Evolutionary conservation across 768 basidiomycete species (phyloP).

Genomic region (Termitomyces sp.): DNA sequence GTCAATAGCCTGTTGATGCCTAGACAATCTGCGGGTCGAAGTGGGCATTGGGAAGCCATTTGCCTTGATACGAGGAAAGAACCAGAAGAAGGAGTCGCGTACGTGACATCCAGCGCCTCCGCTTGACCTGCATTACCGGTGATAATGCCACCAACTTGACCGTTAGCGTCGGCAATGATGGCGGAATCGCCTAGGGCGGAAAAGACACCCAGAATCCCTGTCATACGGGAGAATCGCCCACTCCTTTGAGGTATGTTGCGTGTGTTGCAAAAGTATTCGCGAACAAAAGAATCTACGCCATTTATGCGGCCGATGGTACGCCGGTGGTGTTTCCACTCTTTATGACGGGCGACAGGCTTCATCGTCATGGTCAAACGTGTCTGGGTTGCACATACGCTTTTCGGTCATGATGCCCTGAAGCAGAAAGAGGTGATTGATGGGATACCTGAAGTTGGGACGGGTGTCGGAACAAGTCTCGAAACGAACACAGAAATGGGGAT

Average conservation of each 20-base stretch:
- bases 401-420: no score
- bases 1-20: no score
- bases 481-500: no score
- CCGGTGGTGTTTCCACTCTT: not conserved
- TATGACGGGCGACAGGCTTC: not conserved
- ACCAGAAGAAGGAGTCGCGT: not conserved
- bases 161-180: not conserved
- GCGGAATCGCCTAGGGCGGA: not conserved
- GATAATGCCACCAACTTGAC: not conserved
- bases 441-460: no score
- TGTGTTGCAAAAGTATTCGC: not conserved
- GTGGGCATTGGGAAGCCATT: no score
- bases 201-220: not conserved
- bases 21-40: no score
- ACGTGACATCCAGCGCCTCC: not conserved
- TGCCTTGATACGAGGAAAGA: not conserved
- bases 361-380: not conserved
- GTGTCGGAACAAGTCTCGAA: no score
- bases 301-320: not conserved
- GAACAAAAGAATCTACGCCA: not conserved
- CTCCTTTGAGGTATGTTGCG: not conserved
- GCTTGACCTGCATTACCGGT: not conserved
- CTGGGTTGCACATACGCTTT: no score
- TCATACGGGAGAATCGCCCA: not conserved
- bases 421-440: no score